Evolutionary conservation across 2,329 filamentous ascomycete genomes (phyloP), one percentile per base, ranked within the genome.

Genomic region (Samsoniella hepiali): DNA sequence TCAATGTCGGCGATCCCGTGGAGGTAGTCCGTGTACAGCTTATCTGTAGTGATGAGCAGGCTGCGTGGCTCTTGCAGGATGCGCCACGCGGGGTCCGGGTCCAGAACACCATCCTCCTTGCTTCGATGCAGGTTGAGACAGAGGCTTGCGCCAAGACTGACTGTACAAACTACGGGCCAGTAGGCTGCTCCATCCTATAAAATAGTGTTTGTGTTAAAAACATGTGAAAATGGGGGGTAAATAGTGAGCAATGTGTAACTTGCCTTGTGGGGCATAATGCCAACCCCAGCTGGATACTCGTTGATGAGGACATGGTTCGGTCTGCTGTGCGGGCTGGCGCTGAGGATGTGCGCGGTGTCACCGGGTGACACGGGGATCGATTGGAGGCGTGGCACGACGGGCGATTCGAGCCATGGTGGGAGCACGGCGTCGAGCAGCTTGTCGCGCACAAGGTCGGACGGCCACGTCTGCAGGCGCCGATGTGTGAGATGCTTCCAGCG

Each of bases 291-390:
- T 1, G 83, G 82, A 74, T 98, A 99, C 74, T 97, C 93, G 72
- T 99, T 99, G 69, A 98, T 87, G 44, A 98, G 81, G 53, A 96
- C 91, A 76, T 98, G 95, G 70, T 98, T 99, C 3, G 94, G 91
- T 4, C 80, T 81, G 22, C 79, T 70, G 72, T 98, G 93, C 5
- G 91, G 91, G 58, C 93, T 91, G 27, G 80, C 73, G 22, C 75
- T 73, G 69, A 88, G 88, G 7, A 88, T 74, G 68, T 84, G 76
- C 3, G 17, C 15, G 13, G 60, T 53, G 47, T 53, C 51, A n/a
- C 64, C 55, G 27, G 22, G 62, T 60, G 75, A 76, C 10, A 79
- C 64, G 29, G 79, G 79, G 40, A 85, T 76, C n/a, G 83, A 81
- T 29, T 79, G 73, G 4, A 88, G 70, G 57, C 86, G 88, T 3